Percentiles rank a stretch among this genome's conserved stretches.
These are phyloP conservation scores for Pseudogymnoascus sp. DNA, from an alignment of 2,329 filamentous ascomycete species.

Conservation along the genomic window DNA sequence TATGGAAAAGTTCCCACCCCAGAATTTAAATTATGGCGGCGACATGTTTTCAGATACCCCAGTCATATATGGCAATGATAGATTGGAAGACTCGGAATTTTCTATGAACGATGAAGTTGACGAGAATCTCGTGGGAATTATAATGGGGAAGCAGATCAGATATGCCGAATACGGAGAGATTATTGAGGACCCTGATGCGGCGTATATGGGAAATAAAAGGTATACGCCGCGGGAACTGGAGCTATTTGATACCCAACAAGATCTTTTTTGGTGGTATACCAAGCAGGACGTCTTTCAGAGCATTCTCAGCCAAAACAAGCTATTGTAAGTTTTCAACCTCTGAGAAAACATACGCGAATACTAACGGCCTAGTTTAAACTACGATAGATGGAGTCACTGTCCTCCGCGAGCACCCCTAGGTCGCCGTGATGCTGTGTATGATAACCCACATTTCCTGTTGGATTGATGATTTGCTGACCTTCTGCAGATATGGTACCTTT, in stretches of 20 bases:
- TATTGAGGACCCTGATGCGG: conserved; percentile 19
- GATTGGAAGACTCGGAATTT: conserved; percentile 20
- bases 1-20: conserved; percentile 30
- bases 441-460: conserved; percentile 10
- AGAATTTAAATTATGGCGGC: conserved; percentile 32
- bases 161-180: conserved; percentile 52
- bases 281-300: conserved; percentile 93
- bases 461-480: conserved; percentile 17
- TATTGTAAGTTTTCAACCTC: conserved; percentile 59
- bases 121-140: conserved; percentile 47
- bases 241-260: conserved; percentile 71
- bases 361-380: conserved; percentile 46
- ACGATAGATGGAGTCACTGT: conserved; percentile 74
- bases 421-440: conserved; percentile 63
- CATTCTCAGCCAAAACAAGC: conserved; percentile 73
- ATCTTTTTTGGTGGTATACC: conserved; percentile 92
- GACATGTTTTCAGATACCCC: not conserved
- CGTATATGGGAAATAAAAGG: conserved; percentile 13
- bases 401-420: conserved; percentile 77
- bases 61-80: conserved; percentile 11
- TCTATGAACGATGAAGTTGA: conserved; percentile 37
- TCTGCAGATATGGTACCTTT: conserved; percentile 68
- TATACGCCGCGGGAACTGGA: conserved; percentile 55
- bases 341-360: not conserved
- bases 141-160: conserved; percentile 49